phyloP scores from a whole-genome alignment of 352 stramenopile genomes.

The Phytophthora rubi region DNA sequence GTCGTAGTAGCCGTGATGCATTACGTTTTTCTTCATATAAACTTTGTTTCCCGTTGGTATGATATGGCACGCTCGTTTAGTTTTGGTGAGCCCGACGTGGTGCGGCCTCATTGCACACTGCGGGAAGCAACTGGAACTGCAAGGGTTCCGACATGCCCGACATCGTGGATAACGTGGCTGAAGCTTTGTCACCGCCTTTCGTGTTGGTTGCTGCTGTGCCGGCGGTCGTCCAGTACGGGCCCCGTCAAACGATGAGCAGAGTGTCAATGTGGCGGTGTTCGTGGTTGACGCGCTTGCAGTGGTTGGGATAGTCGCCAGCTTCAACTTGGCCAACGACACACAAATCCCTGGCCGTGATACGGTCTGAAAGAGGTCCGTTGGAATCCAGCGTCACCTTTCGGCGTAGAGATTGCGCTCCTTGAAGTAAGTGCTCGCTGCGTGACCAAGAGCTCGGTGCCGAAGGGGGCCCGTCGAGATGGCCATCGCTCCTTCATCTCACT shows the following conservation, averaged over 20 bases:
- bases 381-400: background rate
- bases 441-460: background rate
- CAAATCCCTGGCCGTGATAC: background rate
- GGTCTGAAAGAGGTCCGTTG: slow-evolving; percentile 2
- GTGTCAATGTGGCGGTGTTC: background rate
- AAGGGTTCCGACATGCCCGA: background rate
- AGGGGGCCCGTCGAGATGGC: background rate
- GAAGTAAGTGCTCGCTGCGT: slow-evolving; percentile 14
- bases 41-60: slow-evolving; percentile 2
- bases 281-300: slow-evolving; percentile 7
- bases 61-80: background rate
- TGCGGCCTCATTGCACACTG: background rate
- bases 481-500: slow-evolving; percentile 11
- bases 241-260: background rate
- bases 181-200: background rate
- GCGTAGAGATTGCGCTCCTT: slow-evolving; percentile 26
- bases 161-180: background rate
- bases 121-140: slow-evolving; percentile 1
- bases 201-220: background rate
- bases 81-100: slow-evolving; percentile 5
- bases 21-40: slow-evolving; percentile 7
- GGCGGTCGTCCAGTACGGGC: background rate
- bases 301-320: slow-evolving; percentile 14
- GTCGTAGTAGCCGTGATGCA: background rate
- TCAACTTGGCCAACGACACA: slow-evolving; percentile 8